These are phyloP conservation scores for Naganishia liquefaciens DNA, from an alignment of 1,284 basidiomycete genomes.

Conservation along the genomic window DNA sequence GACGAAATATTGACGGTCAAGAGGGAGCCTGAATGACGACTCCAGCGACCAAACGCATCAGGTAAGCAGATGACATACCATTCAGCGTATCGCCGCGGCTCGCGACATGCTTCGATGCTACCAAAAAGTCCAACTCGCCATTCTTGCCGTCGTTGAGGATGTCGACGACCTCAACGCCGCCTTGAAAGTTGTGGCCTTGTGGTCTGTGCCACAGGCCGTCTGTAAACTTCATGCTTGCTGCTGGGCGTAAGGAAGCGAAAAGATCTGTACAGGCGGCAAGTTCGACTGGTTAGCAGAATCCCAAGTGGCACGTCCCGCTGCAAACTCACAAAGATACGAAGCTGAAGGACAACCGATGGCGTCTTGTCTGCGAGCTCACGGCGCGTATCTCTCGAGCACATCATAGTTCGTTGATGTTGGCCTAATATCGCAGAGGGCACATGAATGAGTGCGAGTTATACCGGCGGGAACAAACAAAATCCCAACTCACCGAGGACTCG, in stretches of 20 bases:
- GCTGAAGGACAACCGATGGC: too few species aligned
- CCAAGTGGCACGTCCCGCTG: too few species aligned
- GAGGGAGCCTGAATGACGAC: conserved; percentile 56
- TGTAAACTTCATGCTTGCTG: conserved; percentile 48
- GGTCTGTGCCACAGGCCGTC: conserved; percentile 60
- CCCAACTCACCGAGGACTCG: conserved; percentile 5
- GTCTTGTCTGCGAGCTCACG: neutral
- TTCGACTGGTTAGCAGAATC: neutral
- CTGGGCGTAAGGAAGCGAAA: neutral
- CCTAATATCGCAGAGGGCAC: too few species aligned
- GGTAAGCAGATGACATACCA: conserved; percentile 53
- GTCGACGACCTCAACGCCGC: conserved; percentile 61
- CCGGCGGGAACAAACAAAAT: neutral
- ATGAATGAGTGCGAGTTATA: neutral
- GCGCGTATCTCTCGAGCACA: neutral
- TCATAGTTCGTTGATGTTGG: too few species aligned
- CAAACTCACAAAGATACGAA: too few species aligned
- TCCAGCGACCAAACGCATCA: conserved; percentile 6
- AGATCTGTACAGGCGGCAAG: neutral
- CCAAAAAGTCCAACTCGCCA: conserved; percentile 62
- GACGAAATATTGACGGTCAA: conserved; percentile 64
- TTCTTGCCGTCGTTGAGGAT: conserved; percentile 51
- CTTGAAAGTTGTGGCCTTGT: conserved; percentile 55
- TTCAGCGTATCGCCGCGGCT: conserved; percentile 70
- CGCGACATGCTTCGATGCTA: conserved; percentile 65